Evolutionary conservation across 1,139 yeast species (phyloP).

Genomic region (Scheffersomyces insectosa): DNA sequence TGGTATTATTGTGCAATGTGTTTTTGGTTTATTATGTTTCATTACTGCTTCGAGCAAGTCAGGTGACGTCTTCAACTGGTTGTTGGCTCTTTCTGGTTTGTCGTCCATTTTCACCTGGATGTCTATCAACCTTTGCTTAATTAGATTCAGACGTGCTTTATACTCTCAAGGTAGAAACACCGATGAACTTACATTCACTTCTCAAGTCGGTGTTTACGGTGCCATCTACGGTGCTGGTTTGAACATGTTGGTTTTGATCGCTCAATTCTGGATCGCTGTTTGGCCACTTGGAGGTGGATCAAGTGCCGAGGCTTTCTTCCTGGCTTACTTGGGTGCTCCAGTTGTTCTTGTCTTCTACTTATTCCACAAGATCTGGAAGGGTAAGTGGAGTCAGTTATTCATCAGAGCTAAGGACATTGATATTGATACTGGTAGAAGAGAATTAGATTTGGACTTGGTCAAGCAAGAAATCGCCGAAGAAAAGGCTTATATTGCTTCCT

Average conservation of each 20-base stretch:
- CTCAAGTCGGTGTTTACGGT: slow-evolving; percentile 37
- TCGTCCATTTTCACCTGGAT: slow-evolving; percentile 41
- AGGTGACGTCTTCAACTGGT: slow-evolving; percentile 36
- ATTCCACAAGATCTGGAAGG: slow-evolving; percentile 52
- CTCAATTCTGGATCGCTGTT: slow-evolving; percentile 46
- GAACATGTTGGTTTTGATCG: slow-evolving; percentile 32
- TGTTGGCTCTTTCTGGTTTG: slow-evolving; percentile 38
- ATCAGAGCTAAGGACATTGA: slow-evolving; percentile 50
- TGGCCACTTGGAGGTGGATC: slow-evolving; percentile 40
- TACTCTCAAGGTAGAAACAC: slow-evolving; percentile 32
- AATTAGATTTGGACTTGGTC: slow-evolving; percentile 52
- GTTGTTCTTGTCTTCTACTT: slow-evolving; percentile 50
- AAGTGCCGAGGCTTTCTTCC: slow-evolving; percentile 46
- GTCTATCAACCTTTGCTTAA: slow-evolving; percentile 35
- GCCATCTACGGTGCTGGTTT: slow-evolving; percentile 29
- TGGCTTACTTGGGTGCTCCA: slow-evolving; percentile 54
- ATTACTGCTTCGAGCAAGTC: slow-evolving; percentile 37
- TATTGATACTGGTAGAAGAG: slow-evolving; percentile 55
- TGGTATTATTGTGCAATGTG: slow-evolving; percentile 58
- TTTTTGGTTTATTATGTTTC: slow-evolving; percentile 41
- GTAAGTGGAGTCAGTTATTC: slow-evolving; percentile 37
- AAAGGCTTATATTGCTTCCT: slow-evolving; percentile 31
- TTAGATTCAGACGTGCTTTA: slow-evolving; percentile 39
- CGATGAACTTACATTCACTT: slow-evolving; percentile 31
- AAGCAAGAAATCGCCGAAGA: slow-evolving; percentile 54